Conservation (phyloP, 2,329 filamentous ascomycete species). For the Hortaea werneckii region DNA sequence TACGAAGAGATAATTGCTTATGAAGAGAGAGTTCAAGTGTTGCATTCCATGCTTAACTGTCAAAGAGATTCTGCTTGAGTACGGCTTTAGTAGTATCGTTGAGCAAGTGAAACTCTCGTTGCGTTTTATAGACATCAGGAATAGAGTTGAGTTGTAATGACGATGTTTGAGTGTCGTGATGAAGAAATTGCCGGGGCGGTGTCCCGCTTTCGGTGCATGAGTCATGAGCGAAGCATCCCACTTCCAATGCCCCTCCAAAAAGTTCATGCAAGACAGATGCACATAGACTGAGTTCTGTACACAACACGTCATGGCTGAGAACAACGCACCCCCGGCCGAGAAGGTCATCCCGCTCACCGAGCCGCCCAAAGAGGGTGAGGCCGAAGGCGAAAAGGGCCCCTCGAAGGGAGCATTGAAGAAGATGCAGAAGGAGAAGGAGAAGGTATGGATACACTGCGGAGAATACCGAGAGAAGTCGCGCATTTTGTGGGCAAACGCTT, state of each 20-base stretch:
- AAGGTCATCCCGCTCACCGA: constrained; percentile 11
- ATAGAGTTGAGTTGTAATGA: too few species aligned
- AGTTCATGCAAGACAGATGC: neutral
- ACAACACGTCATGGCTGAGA: constrained; percentile 7
- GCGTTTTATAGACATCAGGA: too few species aligned
- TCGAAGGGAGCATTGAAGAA: constrained; percentile 82
- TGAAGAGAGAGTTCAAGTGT: too few species aligned
- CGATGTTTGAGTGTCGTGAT: too few species aligned
- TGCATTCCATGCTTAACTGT: too few species aligned
- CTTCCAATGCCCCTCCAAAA: constrained; percentile 1
- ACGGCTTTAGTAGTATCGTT: too few species aligned
- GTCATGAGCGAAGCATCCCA: neutral
- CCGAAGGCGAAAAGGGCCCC: constrained; percentile 33
- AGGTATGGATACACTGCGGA: constrained; percentile 41
- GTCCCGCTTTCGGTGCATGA: constrained; percentile 3
- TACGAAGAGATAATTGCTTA: too few species aligned
- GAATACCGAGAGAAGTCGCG: neutral
- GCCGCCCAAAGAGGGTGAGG: constrained; percentile 5
- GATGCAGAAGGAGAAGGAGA: constrained; percentile 80
- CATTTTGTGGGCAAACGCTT: neutral
- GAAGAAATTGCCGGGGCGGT: neutral
- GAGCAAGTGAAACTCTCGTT: too few species aligned
- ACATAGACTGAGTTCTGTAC: neutral
- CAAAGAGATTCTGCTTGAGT: too few species aligned
- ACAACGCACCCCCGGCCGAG: constrained; percentile 3